Conservation (phyloP, 495 filamentous ascomycete genomes). For the Penicillium paxilli region DNA sequence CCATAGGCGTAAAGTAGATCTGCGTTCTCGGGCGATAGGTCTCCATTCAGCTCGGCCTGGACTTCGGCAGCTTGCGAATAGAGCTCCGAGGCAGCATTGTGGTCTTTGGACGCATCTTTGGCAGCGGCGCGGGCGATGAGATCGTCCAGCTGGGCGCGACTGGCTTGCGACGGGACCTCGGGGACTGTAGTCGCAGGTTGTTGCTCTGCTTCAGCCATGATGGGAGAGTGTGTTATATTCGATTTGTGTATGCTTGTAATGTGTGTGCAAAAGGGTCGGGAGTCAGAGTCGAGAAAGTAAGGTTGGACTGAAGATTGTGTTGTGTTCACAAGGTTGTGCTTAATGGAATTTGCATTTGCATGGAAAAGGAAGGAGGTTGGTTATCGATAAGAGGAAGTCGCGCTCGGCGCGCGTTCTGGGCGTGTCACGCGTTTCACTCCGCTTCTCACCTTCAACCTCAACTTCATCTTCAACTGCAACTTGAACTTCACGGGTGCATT, state of each 20-base stretch:
- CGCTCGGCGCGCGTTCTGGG: constrained; percentile 14
- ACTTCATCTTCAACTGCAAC: too few species aligned
- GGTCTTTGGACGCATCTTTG: constrained; percentile 83
- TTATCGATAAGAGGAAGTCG: constrained; percentile 8
- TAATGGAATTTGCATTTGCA: too few species aligned
- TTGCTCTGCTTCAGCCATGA: constrained; percentile 24
- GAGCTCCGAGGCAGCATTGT: constrained; percentile 76
- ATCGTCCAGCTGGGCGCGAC: constrained; percentile 34
- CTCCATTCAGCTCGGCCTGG: constrained; percentile 89
- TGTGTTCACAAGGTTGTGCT: too few species aligned
- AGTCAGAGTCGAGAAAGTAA: too few species aligned
- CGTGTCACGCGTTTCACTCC: constrained; percentile 24
- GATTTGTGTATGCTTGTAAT: too few species aligned
- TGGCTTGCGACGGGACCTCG: constrained; percentile 12
- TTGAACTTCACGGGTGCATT: too few species aligned
- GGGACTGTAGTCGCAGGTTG: constrained; percentile 5
- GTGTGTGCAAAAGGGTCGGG: too few species aligned
- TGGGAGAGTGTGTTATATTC: neutral
- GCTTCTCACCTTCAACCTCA: neutral
- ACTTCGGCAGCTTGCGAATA: constrained; percentile 88
- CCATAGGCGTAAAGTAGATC: constrained; percentile 94
- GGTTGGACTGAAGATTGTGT: too few species aligned
- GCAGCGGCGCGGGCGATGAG: constrained; percentile 61
- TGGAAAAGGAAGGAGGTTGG: constrained; percentile 1
- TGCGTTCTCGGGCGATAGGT: constrained; percentile 84